A percentile compares a stretch with the other conserved stretches of the same genome.
Evolutionary conservation across 257 asterid genomes (phyloP).

Genomic region (Nicotiana otophora): DNA sequence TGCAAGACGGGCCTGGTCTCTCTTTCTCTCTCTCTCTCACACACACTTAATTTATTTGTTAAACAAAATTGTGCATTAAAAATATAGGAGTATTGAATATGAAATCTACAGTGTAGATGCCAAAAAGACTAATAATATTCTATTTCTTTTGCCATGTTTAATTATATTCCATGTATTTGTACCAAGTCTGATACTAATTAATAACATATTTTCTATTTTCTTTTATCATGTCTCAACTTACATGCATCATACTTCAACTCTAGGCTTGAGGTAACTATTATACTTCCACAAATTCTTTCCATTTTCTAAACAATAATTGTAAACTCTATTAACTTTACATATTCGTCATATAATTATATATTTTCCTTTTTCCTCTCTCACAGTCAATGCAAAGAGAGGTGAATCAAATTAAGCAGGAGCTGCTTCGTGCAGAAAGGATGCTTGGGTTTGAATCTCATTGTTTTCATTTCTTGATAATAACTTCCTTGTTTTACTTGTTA

Average conservation of each 20-base stretch:
- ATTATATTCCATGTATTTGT: not conserved
- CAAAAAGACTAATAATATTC: too few relatives aligned
- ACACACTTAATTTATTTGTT: not conserved
- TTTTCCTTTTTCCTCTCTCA: not conserved
- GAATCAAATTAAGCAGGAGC: not conserved
- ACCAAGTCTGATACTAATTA: not conserved
- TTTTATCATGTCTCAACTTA: not conserved
- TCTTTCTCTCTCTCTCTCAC: not conserved
- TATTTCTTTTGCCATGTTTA: not conserved
- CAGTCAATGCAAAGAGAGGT: not conserved
- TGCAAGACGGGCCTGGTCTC: not conserved
- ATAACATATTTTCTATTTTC: not conserved
- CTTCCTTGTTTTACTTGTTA: too few relatives aligned
- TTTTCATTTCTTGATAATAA: not conserved
- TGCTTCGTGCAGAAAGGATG: not conserved
- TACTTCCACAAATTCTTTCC: not conserved
- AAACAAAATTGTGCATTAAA: too few relatives aligned
- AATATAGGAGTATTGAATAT: not conserved
- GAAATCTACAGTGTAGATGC: not conserved
- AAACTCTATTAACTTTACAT: not conserved
- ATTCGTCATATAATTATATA: too few relatives aligned
- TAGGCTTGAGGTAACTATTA: slow-evolving; percentile 1
- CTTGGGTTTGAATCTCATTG: not conserved
- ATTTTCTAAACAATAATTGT: not conserved
- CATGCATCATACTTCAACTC: not conserved